Evolutionary conservation across 306 rosid species (phyloP), one percentile per base, ranked within the genome.

Genomic region (Abrus precatorius): DNA sequence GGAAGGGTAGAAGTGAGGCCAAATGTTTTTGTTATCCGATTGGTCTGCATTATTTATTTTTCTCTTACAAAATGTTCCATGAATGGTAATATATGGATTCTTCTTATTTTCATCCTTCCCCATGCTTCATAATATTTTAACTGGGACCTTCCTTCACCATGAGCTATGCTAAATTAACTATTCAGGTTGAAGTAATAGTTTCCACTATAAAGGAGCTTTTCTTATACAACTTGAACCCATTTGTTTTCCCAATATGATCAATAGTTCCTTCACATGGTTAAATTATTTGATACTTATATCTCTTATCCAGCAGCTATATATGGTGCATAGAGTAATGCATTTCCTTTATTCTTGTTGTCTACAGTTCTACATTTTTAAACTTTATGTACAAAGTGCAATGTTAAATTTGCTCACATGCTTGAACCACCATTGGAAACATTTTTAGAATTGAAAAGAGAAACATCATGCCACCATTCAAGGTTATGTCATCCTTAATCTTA

Each of bases 401-500:
- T 80, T 6, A 45, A 47, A 29, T 20, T 32, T 34, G 5, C 14
- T 43, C 5, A 28, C 27, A 11, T 71, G 56, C 67, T 44, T 47
- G 64, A 60, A 63, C 57, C 59, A 27, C 27, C 64, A 1, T 55
- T 57, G 70, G 55, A 74, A 74, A 33, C 7, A 11, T 30, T 76
- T 55, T 7, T 65, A 38, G 6, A 67, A 9, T 55, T 7, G 20
- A 47, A 27, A 43, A 44, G 55, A 59, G 33, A 4, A 52, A 54
- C 52, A 75, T 28, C 52, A 56, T 81, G 47, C 63, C 33, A 13
- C 27, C 41, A 41, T 67, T 52, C 44, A 67, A 57, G 64, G 44
- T 48, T 11, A 53, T 13, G 27, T 28, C 5, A 27, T 74, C 32
- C 5, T 41, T 77, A 50, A 32, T 33, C 34, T 49, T 49, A 43